These are phyloP conservation scores for Globomyces sp. DNA, from an alignment of 371 early-diverging fungal species.

Conservation along the genomic window DNA sequence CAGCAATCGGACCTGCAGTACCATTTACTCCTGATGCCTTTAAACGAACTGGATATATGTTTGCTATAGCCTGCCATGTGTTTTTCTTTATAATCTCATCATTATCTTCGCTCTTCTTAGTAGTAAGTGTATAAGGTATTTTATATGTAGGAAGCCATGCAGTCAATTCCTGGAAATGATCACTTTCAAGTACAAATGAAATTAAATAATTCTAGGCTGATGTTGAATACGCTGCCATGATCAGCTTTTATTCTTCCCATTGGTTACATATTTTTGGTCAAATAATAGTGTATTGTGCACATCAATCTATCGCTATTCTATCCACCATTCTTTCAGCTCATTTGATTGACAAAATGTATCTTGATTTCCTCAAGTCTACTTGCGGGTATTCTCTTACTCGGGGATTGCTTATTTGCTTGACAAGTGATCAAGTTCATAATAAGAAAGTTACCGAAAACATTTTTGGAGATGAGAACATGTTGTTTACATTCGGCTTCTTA, in stretches of 20 bases:
- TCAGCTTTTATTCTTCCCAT: slow-evolving; percentile 38
- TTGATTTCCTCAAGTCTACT: neutral
- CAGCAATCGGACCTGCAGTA: slow-evolving; percentile 39
- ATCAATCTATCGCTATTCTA: slow-evolving; percentile 29
- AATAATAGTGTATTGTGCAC: slow-evolving; percentile 29
- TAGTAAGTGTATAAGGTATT: slow-evolving; percentile 56
- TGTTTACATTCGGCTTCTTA: slow-evolving; percentile 14
- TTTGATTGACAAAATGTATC: slow-evolving; percentile 21
- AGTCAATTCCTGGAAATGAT: slow-evolving; percentile 67
- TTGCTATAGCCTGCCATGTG: neutral
- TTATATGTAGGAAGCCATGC: slow-evolving; percentile 65
- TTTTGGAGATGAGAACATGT: slow-evolving; percentile 4
- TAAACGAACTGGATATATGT: slow-evolving; percentile 4
- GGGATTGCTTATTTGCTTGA: neutral
- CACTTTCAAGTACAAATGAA: slow-evolving; percentile 33
- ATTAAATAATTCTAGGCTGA: neutral
- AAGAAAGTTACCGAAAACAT: too few species aligned
- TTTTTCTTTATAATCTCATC: slow-evolving; percentile 22
- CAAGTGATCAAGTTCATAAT: neutral
- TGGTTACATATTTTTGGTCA: slow-evolving; percentile 27
- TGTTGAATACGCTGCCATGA: slow-evolving; percentile 38
- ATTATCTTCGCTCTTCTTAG: slow-evolving; percentile 55
- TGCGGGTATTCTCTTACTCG: slow-evolving; percentile 19
- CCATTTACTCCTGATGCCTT: slow-evolving; percentile 13
- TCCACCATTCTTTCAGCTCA: slow-evolving; percentile 26